These are phyloP conservation scores for Neofusicoccum kwambonambiense DNA, from an alignment of 2,329 filamentous ascomycete genomes.

Conservation along the genomic window DNA sequence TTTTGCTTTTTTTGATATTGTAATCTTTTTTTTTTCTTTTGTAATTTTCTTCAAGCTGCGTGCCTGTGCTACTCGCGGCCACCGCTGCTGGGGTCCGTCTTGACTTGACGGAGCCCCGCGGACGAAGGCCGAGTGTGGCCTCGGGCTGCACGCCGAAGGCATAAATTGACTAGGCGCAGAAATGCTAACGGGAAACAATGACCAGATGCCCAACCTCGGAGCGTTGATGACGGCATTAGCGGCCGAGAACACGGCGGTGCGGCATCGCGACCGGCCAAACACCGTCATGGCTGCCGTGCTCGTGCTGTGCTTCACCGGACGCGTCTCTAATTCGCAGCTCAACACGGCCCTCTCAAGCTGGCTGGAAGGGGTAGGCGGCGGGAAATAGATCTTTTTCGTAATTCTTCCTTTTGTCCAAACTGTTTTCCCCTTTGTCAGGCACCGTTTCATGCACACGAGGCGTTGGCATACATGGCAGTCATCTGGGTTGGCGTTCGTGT, in stretches of 20 bases:
- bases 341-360: background rate
- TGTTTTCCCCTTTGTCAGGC: too few species aligned
- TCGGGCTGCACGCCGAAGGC: too few species aligned
- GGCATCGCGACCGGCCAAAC: background rate
- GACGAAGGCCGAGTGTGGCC: too few species aligned
- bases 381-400: background rate
- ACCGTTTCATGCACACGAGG: background rate
- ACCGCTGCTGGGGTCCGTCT: too few species aligned
- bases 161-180: background rate
- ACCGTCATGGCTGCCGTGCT: background rate
- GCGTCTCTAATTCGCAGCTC: background rate
- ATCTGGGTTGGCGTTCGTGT: too few species aligned
- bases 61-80: too few species aligned
- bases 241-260: background rate
- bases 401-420: background rate
- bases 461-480: too few species aligned
- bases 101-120: too few species aligned
- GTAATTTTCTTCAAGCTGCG: too few species aligned
- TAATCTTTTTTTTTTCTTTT: too few species aligned
- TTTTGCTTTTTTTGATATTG: background rate
- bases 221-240: background rate
- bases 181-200: background rate
- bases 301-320: background rate
- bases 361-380: background rate
- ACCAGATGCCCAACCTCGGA: background rate